Base-by-base conservation (phyloP, 2,329 filamentous ascomycete genomes). In the Ascochyta rabiei region DNA sequence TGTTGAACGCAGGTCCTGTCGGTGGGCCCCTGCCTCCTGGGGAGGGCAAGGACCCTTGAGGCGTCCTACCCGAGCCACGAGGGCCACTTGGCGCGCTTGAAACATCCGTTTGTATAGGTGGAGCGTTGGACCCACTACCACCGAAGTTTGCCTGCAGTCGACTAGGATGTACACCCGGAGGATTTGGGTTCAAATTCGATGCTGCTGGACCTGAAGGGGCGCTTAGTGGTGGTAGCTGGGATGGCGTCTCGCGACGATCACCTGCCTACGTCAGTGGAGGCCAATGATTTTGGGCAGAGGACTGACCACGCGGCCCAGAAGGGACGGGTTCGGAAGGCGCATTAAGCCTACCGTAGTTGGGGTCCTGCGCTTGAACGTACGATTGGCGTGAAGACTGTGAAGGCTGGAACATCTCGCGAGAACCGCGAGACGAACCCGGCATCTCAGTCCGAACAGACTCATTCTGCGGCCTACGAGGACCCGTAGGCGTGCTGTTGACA, bases 141-240 rank as follows among this genome's bases (percentile, higher is more conserved):
- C 53, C 38, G 9, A 56, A 51, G 16, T 50, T 49, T 16, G 43
- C 76, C 35, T 77, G 79, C 40, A 84, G 68, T 33, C 83, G 78
- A 62, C 83, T 83, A 10, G 82, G 82, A 64, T 85, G 82, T 40
- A 85, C 78, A 28, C 81, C 81, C 19, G 74, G 70, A 15, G 75
- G 69, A 23, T 23, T 23, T 23, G 21, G 21, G 31, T 80, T 77
- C 8, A 37, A 70, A 60, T 10, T 67, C 45, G 26, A 71, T 50
- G 41, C 47, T 31, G 52, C 41, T 21, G 66, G 65, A 8, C 66
- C 67, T 6, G 74, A 68, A 35, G 75, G 71, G 15, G 75, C 66
- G 12, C 71, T 68, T 19, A 71, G 56, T 34, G 67, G 60, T 18
- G 71, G 57, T 24, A 66, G 61, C 38, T 69, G 67, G 13, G 57